phyloP scores from a whole-genome alignment of 768 basidiomycete species.

The Suillus brevipes region DNA sequence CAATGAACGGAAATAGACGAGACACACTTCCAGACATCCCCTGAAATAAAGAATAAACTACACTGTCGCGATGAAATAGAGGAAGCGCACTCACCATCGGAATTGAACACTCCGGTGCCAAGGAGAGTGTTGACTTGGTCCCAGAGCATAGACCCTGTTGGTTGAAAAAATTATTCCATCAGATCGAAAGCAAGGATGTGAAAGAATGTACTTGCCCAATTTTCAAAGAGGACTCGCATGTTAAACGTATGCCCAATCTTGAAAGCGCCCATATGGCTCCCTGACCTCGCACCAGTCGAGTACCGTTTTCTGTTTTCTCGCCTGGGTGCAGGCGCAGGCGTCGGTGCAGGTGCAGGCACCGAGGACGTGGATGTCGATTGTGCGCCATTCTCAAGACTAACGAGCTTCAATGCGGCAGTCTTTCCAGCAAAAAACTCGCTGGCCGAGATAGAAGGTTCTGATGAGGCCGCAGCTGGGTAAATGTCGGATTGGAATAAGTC shows the following conservation, averaged over 20 bases:
- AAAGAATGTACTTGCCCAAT: conserved; percentile 17
- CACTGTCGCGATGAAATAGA: not conserved
- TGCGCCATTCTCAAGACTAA: too few species aligned
- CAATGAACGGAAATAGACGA: not conserved
- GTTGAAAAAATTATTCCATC: not conserved
- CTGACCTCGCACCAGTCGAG: too few species aligned
- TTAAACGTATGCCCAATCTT: too few species aligned
- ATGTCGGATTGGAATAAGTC: conserved; percentile 98
- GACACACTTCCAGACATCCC: conserved; percentile 40
- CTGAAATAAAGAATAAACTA: conserved; percentile 15
- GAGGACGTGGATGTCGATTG: too few species aligned
- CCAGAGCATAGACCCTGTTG: conserved; percentile 23
- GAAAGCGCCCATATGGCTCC: too few species aligned
- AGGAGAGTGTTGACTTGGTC: conserved; percentile 30
- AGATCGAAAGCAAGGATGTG: not conserved
- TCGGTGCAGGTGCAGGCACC: too few species aligned
- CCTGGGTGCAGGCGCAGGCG: too few species aligned
- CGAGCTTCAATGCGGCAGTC: too few species aligned
- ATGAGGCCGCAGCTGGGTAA: conserved; percentile 86
- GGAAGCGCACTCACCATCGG: conserved; percentile 31
- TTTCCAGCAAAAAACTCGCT: conserved; percentile 56
- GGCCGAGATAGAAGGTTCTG: conserved; percentile 77
- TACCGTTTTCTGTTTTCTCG: too few species aligned
- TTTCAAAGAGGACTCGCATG: conserved; percentile 29
- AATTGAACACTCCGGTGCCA: conserved; percentile 43